Base-by-base conservation (phyloP, 768 basidiomycete genomes). In the Lactarius hengduanensis region DNA sequence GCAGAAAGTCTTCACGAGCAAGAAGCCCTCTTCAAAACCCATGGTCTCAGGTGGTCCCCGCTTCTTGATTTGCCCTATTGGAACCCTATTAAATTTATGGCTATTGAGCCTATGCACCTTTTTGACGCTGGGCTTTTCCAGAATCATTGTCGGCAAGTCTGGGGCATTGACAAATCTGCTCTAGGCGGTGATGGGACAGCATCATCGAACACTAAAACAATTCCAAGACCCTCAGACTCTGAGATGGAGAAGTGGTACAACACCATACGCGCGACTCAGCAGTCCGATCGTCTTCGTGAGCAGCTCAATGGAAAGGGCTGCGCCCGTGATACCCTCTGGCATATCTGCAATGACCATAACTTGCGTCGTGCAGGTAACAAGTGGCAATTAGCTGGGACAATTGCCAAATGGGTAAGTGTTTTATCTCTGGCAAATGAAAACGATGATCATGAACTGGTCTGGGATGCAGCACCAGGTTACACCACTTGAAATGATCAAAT, bases 131-230 rank as follows among this genome's bases (percentile, higher is more conserved):
- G 34, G 34, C 34, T 36, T 10, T 36, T 36, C 34, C 34, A 36
- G 34, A 36, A 9, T 10, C 34, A 36, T 36, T 36, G 34, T 36
- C 9, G 34, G 34, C 10, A 36, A 6, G 34, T 36, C 10, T 36
- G 34, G 34, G 34, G 34, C 6, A 36, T 36, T 2, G 10, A 36
- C 10, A 10, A 9, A 36, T 36, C 34, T 6, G 6, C 9, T 36
- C 9, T 36, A 11, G 10, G 34, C 1, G 10, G 75, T 3, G 73
- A 74, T 41, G 72, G 72, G 2, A 40, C 54, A 16, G 41, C 50
- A 4, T 9, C 55, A 45, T 45, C 9, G 18, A 41, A 38, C 2
- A 28, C 22, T 20, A 59, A 53, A 40, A 22, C 54, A 28, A 36
- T 56, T 18, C 4, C 45, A 0, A 53, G 67, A 7, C 67, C 67